Evolutionary conservation across 805 yeast genomes (phyloP), one percentile per base, ranked within the genome.

Genomic region (Candida silvatica): DNA sequence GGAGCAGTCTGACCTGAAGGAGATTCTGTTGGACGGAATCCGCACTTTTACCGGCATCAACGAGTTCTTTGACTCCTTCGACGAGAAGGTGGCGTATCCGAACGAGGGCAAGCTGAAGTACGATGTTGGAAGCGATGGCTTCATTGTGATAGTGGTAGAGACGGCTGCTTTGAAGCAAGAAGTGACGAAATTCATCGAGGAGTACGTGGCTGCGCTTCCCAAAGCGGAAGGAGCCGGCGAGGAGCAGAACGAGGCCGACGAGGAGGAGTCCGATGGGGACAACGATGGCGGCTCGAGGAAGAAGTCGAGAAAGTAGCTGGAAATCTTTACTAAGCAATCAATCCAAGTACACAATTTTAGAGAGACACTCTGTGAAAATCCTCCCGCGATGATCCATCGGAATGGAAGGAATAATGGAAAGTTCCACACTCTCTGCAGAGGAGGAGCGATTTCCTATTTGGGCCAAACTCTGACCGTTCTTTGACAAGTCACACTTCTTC

Each of bases 91-190:
- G 12, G 75, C 78, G 6, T 58, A 65, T 28, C 79, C 78, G 3
- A 73, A 74, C 42, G 74, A 71, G 40, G 69, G 66, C 4, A 62
- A 65, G 39, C 64, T 74, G 43, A 71, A 72, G 47, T 74, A 74
- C 44, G 79, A 74, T 41, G 77, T 72, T 2, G 78, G 79, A 4
- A 69, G 75, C 34, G 80, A 74, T 46, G 80, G 80, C 4, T 53
- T 74, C 36, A 73, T 74, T 37, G 72, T 74, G 37, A 62, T 74
- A 20, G 60, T 74, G n/a, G 77, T 70, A 23, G 71, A 68, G 39
- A 55, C 58, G 5, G 38, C 45, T 15, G 56, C 50, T 22, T 53
- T 73, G 43, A 61, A 58, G 39, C 52, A 52, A 15, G 48, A 47
- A 23, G 72, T 64, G 22, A 52, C 65, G 41, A 44, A 49, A 31